Conservation (phyloP, 108 stramenopile species). For the Discostella stelligeroides region DNA sequence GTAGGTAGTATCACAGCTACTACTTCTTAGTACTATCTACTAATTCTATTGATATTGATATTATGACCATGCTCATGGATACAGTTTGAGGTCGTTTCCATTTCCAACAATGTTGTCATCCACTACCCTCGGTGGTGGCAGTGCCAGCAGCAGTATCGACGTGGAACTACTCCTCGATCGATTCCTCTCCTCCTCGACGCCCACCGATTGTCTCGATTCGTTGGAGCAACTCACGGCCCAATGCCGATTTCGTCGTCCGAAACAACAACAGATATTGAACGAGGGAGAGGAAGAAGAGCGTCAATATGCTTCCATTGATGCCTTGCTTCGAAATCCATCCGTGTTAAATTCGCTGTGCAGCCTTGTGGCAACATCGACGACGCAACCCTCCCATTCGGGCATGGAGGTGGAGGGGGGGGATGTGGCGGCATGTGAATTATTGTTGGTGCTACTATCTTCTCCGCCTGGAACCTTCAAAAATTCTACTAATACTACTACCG, state of each 20-base stretch:
- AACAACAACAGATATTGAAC: slow-evolving; percentile 1
- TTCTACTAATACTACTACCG: too few species aligned
- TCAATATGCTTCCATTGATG: slow-evolving; percentile 14
- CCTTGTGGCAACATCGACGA: slow-evolving; percentile 27
- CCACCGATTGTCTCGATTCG: slow-evolving; percentile 59
- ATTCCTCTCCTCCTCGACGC: slow-evolving; percentile 70
- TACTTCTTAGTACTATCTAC: too few species aligned
- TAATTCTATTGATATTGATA: too few species aligned
- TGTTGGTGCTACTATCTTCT: slow-evolving; percentile 24
- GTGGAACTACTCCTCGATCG: slow-evolving; percentile 61
- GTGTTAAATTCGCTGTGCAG: slow-evolving; percentile 31
- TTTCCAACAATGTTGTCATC: slow-evolving; percentile 4
- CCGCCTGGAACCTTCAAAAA: too few species aligned
- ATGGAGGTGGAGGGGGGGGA: slow-evolving; percentile 52
- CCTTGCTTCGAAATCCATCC: slow-evolving; percentile 21
- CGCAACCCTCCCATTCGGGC: slow-evolving; percentile 14
- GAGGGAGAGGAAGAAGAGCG: slow-evolving; percentile 24
- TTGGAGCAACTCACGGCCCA: slow-evolving; percentile 42
- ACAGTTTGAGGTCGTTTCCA: too few species aligned
- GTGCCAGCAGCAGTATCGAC: slow-evolving; percentile 15
- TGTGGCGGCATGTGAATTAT: slow-evolving; percentile 37
- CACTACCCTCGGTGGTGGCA: not conserved
- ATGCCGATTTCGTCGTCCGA: slow-evolving; percentile 20
- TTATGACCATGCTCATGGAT: too few species aligned
- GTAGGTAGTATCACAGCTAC: too few species aligned